These are phyloP conservation scores for Xylaria curta DNA, from an alignment of 495 filamentous ascomycete species.

Conservation along the genomic window DNA sequence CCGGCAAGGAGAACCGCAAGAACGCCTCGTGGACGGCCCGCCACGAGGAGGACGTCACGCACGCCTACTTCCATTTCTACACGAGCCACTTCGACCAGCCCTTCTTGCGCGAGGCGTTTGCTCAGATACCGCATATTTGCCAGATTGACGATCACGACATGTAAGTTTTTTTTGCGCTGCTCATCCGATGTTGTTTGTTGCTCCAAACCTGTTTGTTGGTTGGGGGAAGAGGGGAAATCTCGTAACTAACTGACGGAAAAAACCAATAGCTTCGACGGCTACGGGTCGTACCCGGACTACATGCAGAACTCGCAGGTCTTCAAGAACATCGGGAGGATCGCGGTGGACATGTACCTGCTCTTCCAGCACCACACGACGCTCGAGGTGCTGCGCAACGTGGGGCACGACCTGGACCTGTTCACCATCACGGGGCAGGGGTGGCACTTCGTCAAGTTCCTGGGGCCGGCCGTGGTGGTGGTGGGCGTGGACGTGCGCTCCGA, in stretches of 20 bases:
- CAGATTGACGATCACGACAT: slow-evolving; percentile 98
- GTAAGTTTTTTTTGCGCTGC: slow-evolving; percentile 62
- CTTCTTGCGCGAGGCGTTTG: slow-evolving; percentile 90
- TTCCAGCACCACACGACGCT: slow-evolving; percentile 98
- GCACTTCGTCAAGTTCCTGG: slow-evolving; percentile 97
- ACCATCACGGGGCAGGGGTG: slow-evolving; percentile 96
- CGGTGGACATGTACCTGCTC: slow-evolving; percentile 98
- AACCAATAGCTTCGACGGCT: slow-evolving; percentile 92
- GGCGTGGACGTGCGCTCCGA: slow-evolving; percentile 92
- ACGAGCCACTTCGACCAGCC: slow-evolving; percentile 97
- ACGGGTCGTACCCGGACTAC: slow-evolving; percentile 94
- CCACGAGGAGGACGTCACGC: slow-evolving; percentile 91
- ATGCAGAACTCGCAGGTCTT: slow-evolving; percentile 98
- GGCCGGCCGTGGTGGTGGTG: slow-evolving; percentile 86
- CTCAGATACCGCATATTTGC: slow-evolving; percentile 93
- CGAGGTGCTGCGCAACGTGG: slow-evolving; percentile 87
- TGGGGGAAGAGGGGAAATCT: not conserved
- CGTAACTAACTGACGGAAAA: not conserved
- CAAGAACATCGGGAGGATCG: slow-evolving; percentile 96
- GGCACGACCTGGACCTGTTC: slow-evolving; percentile 88
- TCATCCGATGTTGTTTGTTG: not conserved
- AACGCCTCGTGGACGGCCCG: slow-evolving; percentile 88
- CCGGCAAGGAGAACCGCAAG: slow-evolving; percentile 89
- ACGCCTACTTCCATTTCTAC: slow-evolving; percentile 99
- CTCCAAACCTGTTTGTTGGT: not conserved